These are phyloP conservation scores for Diplodia mutila DNA, from an alignment of 2,329 filamentous ascomycete species.

Conservation along the genomic window DNA sequence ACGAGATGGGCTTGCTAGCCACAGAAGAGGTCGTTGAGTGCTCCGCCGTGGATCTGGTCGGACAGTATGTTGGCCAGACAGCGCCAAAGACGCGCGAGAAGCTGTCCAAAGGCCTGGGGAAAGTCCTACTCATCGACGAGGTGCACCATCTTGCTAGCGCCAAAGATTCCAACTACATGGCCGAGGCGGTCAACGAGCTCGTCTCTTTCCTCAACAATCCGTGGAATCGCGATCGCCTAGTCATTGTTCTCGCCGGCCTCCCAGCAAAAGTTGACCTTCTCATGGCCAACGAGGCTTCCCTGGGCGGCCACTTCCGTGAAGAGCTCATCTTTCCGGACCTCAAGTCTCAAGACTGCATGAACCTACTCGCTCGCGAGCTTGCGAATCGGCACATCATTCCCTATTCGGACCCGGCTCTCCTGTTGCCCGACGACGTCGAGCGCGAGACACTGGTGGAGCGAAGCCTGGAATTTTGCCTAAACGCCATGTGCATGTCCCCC, in stretches of 20 bases:
- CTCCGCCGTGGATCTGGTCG: constrained; percentile 71
- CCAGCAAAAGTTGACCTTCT: constrained; percentile 67
- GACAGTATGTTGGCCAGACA: constrained; percentile 70
- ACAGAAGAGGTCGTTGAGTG: constrained; percentile 64
- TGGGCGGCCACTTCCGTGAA: not conserved
- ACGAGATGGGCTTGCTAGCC: constrained; percentile 53
- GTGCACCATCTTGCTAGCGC: constrained; percentile 67
- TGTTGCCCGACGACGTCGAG: not conserved
- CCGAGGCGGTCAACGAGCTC: constrained; percentile 58
- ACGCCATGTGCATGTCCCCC: constrained; percentile 27
- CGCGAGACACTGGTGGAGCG: too few relatives aligned
- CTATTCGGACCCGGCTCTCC: not conserved
- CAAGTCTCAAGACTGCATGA: not conserved
- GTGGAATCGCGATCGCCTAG: constrained; percentile 61
- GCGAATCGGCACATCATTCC: too few relatives aligned
- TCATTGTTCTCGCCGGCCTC: constrained; percentile 72
- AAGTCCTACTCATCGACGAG: constrained; percentile 73
- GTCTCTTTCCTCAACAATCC: constrained; percentile 60
- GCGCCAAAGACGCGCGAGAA: constrained; percentile 61
- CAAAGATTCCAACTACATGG: constrained; percentile 51
- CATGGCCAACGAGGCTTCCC: constrained; percentile 38
- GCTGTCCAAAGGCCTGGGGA: constrained; percentile 65
- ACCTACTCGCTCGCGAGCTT: not conserved
- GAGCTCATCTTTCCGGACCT: not conserved
- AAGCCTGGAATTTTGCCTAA: too few relatives aligned